A percentile compares a stretch with the other conserved stretches of the same genome.
Conservation (phyloP, 2,329 filamentous ascomycete genomes). For the Aureobasidium namibiae region DNA sequence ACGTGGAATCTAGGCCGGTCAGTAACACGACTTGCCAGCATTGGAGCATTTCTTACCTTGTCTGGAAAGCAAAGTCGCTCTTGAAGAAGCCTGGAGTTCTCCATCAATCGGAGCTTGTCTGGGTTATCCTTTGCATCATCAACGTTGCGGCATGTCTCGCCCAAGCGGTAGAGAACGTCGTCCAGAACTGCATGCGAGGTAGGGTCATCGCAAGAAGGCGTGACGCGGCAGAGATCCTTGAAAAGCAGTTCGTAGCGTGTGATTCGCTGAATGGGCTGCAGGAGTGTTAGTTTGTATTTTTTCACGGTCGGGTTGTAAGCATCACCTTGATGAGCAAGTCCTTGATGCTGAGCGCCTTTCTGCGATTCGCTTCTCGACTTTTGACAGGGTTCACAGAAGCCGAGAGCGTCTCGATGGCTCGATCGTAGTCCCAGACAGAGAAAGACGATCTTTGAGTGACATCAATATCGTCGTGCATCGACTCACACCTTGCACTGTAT, state of each 20-base stretch:
- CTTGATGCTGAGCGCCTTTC: constrained; percentile 70
- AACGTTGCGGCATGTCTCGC: constrained; percentile 68
- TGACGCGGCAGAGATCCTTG: constrained; percentile 71
- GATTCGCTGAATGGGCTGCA: constrained; percentile 82
- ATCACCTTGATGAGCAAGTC: constrained; percentile 83
- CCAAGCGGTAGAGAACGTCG: constrained; percentile 60
- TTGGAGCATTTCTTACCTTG: constrained; percentile 46
- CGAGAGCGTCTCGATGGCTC: constrained; percentile 75
- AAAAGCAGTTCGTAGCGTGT: constrained; percentile 89
- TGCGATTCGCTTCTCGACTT: constrained; percentile 52
- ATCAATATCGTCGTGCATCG: constrained; percentile 71
- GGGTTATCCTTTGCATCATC: constrained; percentile 77
- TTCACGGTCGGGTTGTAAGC: neutral
- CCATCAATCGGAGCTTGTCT: constrained; percentile 58
- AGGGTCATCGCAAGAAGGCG: constrained; percentile 77
- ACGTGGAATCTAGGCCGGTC: constrained; percentile 20
- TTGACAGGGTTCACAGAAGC: constrained; percentile 65
- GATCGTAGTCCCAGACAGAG: constrained; percentile 72
- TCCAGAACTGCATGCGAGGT: constrained; percentile 73
- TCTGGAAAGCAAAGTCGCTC: constrained; percentile 69
- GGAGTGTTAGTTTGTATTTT: neutral
- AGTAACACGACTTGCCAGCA: neutral
- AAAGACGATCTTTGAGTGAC: constrained; percentile 58
- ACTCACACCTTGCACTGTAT: constrained; percentile 82
- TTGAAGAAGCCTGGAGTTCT: constrained; percentile 79